Evolutionary conservation across 2,329 filamentous ascomycete species (phyloP), one percentile per base, ranked within the genome.

Genomic region (Metarhizium album): DNA sequence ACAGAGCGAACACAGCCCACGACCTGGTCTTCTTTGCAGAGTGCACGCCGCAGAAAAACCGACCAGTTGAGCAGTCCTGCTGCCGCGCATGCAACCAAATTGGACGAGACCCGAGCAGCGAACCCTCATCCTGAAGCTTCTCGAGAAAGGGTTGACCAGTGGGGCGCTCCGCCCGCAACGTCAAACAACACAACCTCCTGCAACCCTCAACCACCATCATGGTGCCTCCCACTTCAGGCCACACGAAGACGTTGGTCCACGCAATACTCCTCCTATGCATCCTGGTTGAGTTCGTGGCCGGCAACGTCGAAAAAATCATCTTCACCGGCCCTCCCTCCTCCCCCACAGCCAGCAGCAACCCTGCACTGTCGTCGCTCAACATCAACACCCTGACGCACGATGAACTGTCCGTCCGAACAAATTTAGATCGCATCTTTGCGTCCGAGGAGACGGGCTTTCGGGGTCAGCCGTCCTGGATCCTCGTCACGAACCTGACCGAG

Each of bases 281-380:
- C 18, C 48, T 52, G 18, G 46, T 58, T 4, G 40, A 53, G 13
- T 13, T 59, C n/a, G 59, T 51, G 33, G 33, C 57, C 22, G 89
- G 86, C 65, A 97, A 98, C 66, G 85, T 86, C 50, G 93, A 97
- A 66, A 98, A 98, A 70, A 75, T 80, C 59, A 88, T 97, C 61
- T 97, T 98, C 71, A 73, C 85, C 35, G 89, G 80, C 22, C 90
- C 90, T 11, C 63, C 70, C 31, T 67, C 74, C 31, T 66, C 80
- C 60, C 66, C 73, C 50, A 67, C 86, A 45, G 78, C 84, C 18
- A 52, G 57, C 9, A 55, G 59, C 16, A 53, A 56, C n/a, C 60
- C 64, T 14, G 55, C 62, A 0, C 57, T 67, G 73, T 58, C 78
- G 77, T 52, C 76, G 70, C 73, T 90, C 37, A 74, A 76, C 46